A percentile compares a stretch with the other conserved stretches of the same genome.
phyloP scores from a whole-genome alignment of 768 basidiomycete species.

The Podaxis sp. region DNA sequence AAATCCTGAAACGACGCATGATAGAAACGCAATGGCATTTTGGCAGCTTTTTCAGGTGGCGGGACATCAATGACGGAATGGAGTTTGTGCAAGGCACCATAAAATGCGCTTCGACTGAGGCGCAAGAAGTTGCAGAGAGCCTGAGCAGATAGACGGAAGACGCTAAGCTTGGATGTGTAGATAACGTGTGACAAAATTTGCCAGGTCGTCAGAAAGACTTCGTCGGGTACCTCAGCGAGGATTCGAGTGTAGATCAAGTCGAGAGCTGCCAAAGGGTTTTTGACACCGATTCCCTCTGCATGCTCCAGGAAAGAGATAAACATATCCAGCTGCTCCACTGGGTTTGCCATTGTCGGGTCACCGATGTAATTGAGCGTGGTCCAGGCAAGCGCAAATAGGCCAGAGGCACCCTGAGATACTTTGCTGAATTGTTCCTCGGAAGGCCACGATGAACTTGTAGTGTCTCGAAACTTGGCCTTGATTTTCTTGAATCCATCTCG shows the following conservation, averaged over 20 bases:
- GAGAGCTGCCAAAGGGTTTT: not conserved
- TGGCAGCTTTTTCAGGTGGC: not conserved
- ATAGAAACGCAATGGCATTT: not conserved
- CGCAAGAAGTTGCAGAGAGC: not conserved
- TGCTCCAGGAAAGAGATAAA: not conserved
- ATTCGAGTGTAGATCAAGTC: slow-evolving; percentile 1
- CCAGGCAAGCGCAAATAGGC: slow-evolving; percentile 5
- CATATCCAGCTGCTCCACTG: not conserved
- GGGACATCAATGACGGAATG: slow-evolving; percentile 2
- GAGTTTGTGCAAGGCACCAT: not conserved
- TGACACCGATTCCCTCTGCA: not conserved
- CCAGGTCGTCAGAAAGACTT: not conserved
- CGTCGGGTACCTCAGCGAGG: not conserved
- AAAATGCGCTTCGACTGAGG: slow-evolving; percentile 1
- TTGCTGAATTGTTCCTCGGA: not conserved
- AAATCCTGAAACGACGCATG: slow-evolving; percentile 1
- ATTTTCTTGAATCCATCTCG: not conserved
- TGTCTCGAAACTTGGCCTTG: not conserved
- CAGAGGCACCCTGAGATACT: not conserved
- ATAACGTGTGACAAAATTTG: not conserved
- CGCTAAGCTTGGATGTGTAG: not conserved
- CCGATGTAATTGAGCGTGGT: slow-evolving; percentile 1
- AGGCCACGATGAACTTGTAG: not conserved
- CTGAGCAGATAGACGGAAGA: not conserved
- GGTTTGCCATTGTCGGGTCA: not conserved